A percentile compares a stretch with the other conserved stretches of the same genome.
Conservation (phyloP, 2,329 filamentous ascomycete genomes). For the Phoma herbarum region DNA sequence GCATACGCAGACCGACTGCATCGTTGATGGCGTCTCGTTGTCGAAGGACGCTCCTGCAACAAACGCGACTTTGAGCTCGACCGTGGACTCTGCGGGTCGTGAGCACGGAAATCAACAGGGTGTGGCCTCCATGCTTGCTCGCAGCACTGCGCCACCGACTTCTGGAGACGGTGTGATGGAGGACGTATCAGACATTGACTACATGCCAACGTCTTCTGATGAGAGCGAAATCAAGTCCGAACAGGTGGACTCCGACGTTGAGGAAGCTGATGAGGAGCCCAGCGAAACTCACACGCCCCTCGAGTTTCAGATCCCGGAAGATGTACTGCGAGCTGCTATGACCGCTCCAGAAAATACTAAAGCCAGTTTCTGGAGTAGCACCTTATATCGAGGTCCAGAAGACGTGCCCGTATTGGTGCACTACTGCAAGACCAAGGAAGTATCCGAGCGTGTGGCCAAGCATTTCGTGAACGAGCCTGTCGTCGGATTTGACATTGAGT, state of each 20-base stretch:
- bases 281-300: conserved; percentile 36
- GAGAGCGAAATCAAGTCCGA: background rate
- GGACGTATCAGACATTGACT: conserved; percentile 3
- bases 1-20: background rate
- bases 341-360: conserved; percentile 41
- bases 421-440: conserved; percentile 75
- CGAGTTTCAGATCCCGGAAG: conserved; percentile 45
- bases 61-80: background rate
- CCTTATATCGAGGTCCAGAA: conserved; percentile 67
- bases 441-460: conserved; percentile 72
- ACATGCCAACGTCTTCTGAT: background rate
- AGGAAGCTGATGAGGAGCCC: conserved; percentile 23
- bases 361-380: conserved; percentile 70
- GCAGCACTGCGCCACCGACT: background rate
- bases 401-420: conserved; percentile 71
- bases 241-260: conserved; percentile 1
- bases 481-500: conserved; percentile 91
- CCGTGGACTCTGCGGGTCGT: background rate
- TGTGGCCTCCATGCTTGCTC: background rate
- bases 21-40: background rate
- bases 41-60: background rate
- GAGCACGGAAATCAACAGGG: background rate
- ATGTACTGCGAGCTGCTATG: conserved; percentile 40
- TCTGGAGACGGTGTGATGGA: background rate
- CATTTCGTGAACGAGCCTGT: conserved; percentile 75